A percentile compares a stretch with the other conserved stretches of the same genome.
These are phyloP conservation scores for Omphalotus olearius DNA, from an alignment of 1,284 basidiomycete species.

Conservation along the genomic window DNA sequence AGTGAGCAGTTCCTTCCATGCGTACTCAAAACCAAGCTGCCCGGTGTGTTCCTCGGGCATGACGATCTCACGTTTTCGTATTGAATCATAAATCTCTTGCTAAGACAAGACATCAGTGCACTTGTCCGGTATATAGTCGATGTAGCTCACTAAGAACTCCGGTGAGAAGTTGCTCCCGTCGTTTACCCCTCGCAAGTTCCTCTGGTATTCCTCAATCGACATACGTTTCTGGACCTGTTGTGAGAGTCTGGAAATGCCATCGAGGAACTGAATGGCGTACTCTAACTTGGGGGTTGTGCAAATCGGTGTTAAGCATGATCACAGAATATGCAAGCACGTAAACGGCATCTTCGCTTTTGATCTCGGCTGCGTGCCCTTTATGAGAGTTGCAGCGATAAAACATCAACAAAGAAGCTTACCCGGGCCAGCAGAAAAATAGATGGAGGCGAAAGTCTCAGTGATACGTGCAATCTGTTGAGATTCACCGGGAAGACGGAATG, in stretches of 20 bases:
- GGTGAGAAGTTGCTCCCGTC: constrained; percentile 80
- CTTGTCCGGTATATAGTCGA: constrained; percentile 5
- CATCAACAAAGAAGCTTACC: constrained; percentile 38
- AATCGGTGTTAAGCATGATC: constrained; percentile 98
- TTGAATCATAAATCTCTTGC: constrained; percentile 91
- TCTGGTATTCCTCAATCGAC: constrained; percentile 92
- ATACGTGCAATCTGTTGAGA: constrained; percentile 93
- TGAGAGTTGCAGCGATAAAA: constrained; percentile 9
- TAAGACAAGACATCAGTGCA: constrained; percentile 25
- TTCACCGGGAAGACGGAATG: constrained; percentile 95
- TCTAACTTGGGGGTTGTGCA: constrained; percentile 93
- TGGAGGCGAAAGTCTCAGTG: constrained; percentile 91
- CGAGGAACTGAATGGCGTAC: constrained; percentile 35
- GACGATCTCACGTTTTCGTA: constrained; percentile 92
- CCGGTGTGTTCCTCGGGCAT: constrained; percentile 99
- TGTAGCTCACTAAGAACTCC: constrained; percentile 74
- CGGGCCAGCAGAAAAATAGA: constrained; percentile 84
- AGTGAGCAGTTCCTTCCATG: constrained; percentile 94
- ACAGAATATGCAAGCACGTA: constrained; percentile 95
- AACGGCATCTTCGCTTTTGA: constrained; percentile 89
- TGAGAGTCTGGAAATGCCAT: no score
- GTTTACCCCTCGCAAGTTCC: constrained; percentile 93
- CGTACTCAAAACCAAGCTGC: constrained; percentile 96
- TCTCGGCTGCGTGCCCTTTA: constrained; percentile 56
- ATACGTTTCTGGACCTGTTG: constrained; percentile 75